Base-by-base conservation (phyloP, 805 yeast genomes). In the Cyberlindnera nakhonratchasimensis region DNA sequence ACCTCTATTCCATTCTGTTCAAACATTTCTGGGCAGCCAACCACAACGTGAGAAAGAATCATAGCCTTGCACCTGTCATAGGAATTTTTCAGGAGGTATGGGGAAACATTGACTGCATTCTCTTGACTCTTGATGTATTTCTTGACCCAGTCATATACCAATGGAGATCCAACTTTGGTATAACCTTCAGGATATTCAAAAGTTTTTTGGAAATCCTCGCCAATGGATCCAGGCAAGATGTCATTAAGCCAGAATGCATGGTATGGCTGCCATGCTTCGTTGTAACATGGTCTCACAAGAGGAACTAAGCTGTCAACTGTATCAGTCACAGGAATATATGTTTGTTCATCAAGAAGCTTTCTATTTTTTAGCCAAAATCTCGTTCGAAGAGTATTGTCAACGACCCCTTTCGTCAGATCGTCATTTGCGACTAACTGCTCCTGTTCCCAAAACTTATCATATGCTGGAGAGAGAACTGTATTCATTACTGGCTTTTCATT, bases 91-190 rank as follows among this genome's bases (percentile, higher is more conserved):
- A 40, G 26, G 6, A 44, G 18, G 19, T 29, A 40, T 5, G 45
- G 45, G 5, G 39, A 30, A 10, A 40, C 33, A 2, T 16, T n/a
- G 7, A 4, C n/a, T 2, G 35, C 39, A 11, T 28, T 24, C 12
- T 16, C 13, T n/a, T 36, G 43, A 2, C 14, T 16, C 22, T 19
- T 22, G 29, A 40, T 21, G 4, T 38, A 28, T 11, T 4, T 13
- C 25, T 40, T 37, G 12, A 33, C 22, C 42, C 44, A 44, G 3
- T 32, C 37, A n/a, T 17, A 17, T 12, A 37, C 30, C 9, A 44
- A 29, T 9, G 29, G 25, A 35, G 34, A 30, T 5, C 18, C 3
- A 17, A 44, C 34, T 6, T 26, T 25, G 11, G 17, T 17, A 17
- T 19, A 34, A 5, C 42, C 40, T 3, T 21, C 14, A 4, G 48